Base-by-base conservation (phyloP, 78 protist genomes). In the Fonticula alba region DNA sequence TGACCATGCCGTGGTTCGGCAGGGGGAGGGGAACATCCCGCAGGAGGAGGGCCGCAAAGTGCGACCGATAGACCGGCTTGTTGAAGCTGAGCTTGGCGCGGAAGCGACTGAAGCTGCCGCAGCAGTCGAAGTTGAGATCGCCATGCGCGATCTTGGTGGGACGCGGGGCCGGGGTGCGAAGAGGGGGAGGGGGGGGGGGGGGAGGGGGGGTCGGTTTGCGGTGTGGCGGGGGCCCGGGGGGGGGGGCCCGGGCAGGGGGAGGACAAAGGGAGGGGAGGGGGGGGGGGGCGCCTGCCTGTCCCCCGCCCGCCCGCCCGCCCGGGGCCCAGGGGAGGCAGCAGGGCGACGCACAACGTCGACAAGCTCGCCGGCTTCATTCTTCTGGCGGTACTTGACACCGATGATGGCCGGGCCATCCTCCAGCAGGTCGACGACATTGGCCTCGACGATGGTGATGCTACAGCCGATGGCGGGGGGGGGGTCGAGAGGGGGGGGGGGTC, bases 111-210 rank as follows among this genome's bases (percentile, higher is more conserved):
- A 73, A 76, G 68, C 75, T 72, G 32, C 82, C 82, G 65, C 71
- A 80, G 65, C 75, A 69, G 32, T 66, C 87, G 53, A 81, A 31
- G 11, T 82, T 81, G 17, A 81, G 68, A 27, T 82, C 74, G 38
- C 72, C 75, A 29, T 33, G 59, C 15, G 59, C 69, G 47, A 46
- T 69, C 61, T 31, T 62, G 10, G 32, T 41, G 13, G 32, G 36
- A 50, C 59, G 38, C 26, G 50, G n/a, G 29, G 43, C 37, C 54
- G 47, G n/a, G n/a, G n/a, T n/a, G 29, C n/a, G n/a, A n/a, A n/a
- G n/a, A n/a, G n/a, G n/a, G n/a, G n/a, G n/a, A n/a, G n/a, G n/a
- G n/a, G 47, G 47, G 11, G 11, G 24, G 7, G 47, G 47, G 47
- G n/a, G n/a, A n/a, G n/a, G n/a, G n/a, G n/a, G n/a, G n/a, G n/a